phyloP scores from a whole-genome alignment of 2,329 filamentous ascomycete genomes.

The Pyrenophora teres region DNA sequence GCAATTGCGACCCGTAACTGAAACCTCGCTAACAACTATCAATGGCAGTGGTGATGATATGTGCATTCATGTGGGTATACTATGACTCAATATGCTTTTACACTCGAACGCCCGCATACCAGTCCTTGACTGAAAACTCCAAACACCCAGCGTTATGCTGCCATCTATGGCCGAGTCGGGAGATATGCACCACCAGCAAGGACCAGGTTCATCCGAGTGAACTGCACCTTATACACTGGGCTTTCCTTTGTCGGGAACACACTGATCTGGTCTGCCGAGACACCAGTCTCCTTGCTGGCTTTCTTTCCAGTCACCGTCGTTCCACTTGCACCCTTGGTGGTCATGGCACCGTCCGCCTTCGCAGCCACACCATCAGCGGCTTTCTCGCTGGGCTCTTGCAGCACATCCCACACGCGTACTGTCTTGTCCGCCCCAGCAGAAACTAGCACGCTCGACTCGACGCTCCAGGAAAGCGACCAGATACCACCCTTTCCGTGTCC shows the following conservation, averaged over 20 bases:
- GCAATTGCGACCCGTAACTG: no score
- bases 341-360: conserved; percentile 59
- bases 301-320: conserved; percentile 60
- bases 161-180: conserved; percentile 43
- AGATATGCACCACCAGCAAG: conserved; percentile 77
- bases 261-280: conserved; percentile 90
- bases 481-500: conserved; percentile 94
- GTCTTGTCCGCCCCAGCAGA: conserved; percentile 92
- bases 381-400: conserved; percentile 65
- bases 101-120: conserved; percentile 1
- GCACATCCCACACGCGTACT: conserved; percentile 92
- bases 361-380: conserved; percentile 54
- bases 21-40: no score
- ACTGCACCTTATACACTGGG: conserved; percentile 88
- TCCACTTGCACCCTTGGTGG: conserved; percentile 56
- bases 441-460: conserved; percentile 86
- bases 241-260: conserved; percentile 97
- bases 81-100: conserved; percentile 1
- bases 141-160: neutral
- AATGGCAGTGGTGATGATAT: neutral
- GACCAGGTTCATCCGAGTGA: conserved; percentile 93
- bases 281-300: conserved; percentile 85
- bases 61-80: conserved; percentile 4
- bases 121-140: neutral
- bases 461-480: conserved; percentile 90